Conservation (phyloP, 495 filamentous ascomycete genomes). For the Neurospora tetraspora region DNA sequence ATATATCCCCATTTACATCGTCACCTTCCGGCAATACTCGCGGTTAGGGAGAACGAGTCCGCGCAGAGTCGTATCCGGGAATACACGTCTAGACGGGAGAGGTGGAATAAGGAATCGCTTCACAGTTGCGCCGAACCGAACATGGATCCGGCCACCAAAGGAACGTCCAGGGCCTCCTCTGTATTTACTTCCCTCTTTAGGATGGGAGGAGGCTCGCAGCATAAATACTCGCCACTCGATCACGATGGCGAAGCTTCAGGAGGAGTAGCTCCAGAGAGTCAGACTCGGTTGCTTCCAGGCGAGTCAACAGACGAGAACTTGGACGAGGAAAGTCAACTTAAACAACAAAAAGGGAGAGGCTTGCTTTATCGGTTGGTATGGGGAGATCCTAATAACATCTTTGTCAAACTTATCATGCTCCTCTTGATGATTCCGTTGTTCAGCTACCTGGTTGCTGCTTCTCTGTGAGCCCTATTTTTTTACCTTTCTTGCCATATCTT, state of each 20-base stretch:
- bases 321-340: not conserved
- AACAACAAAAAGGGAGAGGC: not conserved
- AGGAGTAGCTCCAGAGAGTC: not conserved
- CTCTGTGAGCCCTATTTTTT: not conserved
- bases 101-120: not conserved
- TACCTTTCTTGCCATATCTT: not conserved
- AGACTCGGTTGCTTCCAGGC: not conserved
- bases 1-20: not conserved
- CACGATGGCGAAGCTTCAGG: not conserved
- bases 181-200: not conserved
- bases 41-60: not conserved
- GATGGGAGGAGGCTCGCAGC: not conserved
- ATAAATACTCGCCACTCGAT: not conserved
- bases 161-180: not conserved
- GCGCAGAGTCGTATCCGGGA: not conserved
- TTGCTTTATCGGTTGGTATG: not conserved
- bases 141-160: not conserved
- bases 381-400: not conserved
- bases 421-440: not conserved
- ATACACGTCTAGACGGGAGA: not conserved
- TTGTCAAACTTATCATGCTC: not conserved
- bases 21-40: not conserved
- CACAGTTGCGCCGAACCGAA: not conserved
- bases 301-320: not conserved
- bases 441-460: not conserved